Conservation (phyloP, 176 grass and related monocot species). For the Musa troglodytarum region DNA sequence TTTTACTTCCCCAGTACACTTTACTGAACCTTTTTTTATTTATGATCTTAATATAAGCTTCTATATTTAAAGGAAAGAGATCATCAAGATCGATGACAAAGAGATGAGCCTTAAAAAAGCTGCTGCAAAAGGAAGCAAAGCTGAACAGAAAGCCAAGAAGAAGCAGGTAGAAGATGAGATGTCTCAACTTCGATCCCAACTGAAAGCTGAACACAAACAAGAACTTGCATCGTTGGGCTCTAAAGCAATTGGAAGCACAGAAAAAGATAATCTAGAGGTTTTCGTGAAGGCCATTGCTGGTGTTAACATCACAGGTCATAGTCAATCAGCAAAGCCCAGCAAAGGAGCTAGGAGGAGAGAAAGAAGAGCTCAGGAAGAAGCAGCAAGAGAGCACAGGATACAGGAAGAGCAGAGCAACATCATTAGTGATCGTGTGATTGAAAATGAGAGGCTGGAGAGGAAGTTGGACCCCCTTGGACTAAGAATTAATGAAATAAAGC, state of each 20-base stretch:
- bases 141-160: constrained; percentile 93
- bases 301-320: constrained; percentile 39
- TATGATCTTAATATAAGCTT: background rate
- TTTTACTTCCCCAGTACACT: too few species aligned
- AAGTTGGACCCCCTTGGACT: constrained; percentile 71
- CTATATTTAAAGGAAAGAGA: constrained; percentile 57
- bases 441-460: constrained; percentile 59
- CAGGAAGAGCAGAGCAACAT: constrained; percentile 88
- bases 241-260: constrained; percentile 32
- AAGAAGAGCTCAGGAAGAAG: constrained; percentile 87
- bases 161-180: constrained; percentile 93
- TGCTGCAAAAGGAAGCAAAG: constrained; percentile 95
- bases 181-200: constrained; percentile 40
- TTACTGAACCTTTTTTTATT: too few species aligned
- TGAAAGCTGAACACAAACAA: constrained; percentile 60
- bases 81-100: constrained; percentile 76
- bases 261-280: constrained; percentile 58
- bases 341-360: constrained; percentile 50
- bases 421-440: constrained; percentile 65
- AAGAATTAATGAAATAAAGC: constrained; percentile 79
- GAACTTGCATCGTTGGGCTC: constrained; percentile 79
- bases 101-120: constrained; percentile 81
- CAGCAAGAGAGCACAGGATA: constrained; percentile 83
- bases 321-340: constrained; percentile 52
- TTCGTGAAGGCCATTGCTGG: constrained; percentile 86